These are phyloP conservation scores for Rhizopus microsporus DNA, from an alignment of 371 early-diverging fungal genomes.

Conservation along the genomic window DNA sequence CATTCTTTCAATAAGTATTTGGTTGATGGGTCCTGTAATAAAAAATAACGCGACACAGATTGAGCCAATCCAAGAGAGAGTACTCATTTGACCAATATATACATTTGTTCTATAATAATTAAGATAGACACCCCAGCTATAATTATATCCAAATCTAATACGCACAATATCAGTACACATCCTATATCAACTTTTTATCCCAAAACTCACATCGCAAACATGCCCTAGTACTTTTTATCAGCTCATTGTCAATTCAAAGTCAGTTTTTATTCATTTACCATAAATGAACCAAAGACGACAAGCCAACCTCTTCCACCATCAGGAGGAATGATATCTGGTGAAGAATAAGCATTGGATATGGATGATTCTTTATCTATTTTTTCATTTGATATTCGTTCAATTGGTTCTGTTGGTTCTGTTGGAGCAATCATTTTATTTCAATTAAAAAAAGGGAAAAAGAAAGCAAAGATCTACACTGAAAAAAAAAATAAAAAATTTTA, in stretches of 20 bases:
- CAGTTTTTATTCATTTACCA: slow-evolving; percentile 28
- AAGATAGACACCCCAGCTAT: slow-evolving; percentile 33
- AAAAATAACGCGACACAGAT: slow-evolving; percentile 36
- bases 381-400: not conserved
- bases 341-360: not conserved
- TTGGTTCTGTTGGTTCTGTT: not conserved
- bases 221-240: slow-evolving; percentile 15
- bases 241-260: slow-evolving; percentile 9
- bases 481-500: too few relatives aligned
- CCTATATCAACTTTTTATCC: not conserved
- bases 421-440: not conserved
- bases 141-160: slow-evolving; percentile 34
- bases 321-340: slow-evolving; percentile 23
- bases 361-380: not conserved
- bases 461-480: not conserved
- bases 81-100: slow-evolving; percentile 26
- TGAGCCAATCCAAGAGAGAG: slow-evolving; percentile 36
- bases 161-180: not conserved
- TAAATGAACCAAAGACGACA: slow-evolving; percentile 46
- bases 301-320: slow-evolving; percentile 51
- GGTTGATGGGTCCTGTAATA: slow-evolving; percentile 32
- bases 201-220: slow-evolving; percentile 30
- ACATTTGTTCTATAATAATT: slow-evolving; percentile 26
- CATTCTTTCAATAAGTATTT: slow-evolving; percentile 47
- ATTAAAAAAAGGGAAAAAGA: not conserved